Evolutionary conservation across 805 yeast genomes (phyloP).

Genomic region (Metschnikowia continentalis): DNA sequence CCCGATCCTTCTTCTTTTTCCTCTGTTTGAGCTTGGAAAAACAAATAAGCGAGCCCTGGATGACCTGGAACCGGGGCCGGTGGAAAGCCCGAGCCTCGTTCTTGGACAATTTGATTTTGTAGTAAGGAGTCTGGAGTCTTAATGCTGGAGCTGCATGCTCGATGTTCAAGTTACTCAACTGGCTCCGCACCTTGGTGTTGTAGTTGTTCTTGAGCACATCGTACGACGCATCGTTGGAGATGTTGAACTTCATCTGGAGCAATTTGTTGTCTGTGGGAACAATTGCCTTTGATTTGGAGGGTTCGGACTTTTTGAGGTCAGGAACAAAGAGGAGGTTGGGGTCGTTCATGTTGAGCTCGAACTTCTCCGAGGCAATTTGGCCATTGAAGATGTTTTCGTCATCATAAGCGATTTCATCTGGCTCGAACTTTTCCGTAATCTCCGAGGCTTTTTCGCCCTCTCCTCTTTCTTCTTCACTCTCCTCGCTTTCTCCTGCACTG

Average conservation of each 20-base stretch:
- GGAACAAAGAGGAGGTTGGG: constrained; percentile 68
- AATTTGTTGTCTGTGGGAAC: constrained; percentile 54
- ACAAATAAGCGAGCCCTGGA: constrained; percentile 73
- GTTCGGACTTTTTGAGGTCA: constrained; percentile 22
- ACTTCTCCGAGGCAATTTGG: constrained; percentile 33
- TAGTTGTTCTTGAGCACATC: constrained; percentile 79
- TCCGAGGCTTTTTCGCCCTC: not conserved
- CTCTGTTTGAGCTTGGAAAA: constrained; percentile 73
- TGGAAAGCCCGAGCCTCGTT: constrained; percentile 74
- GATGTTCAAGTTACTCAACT: constrained; percentile 82
- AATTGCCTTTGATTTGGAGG: constrained; percentile 26
- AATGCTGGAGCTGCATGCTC: constrained; percentile 90
- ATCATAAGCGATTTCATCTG: constrained; percentile 45
- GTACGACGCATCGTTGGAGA: constrained; percentile 86
- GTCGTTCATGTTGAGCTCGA: constrained; percentile 81
- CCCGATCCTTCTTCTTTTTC: constrained; percentile 86
- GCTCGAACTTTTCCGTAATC: constrained; percentile 7
- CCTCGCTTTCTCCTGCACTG: constrained; percentile 38
- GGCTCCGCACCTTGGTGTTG: constrained; percentile 87
- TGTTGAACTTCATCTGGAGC: constrained; percentile 61
- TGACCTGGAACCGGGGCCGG: constrained; percentile 66
- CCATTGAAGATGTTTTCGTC: constrained; percentile 80
- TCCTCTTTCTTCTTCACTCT: not conserved
- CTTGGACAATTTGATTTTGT: constrained; percentile 69
- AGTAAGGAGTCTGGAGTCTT: constrained; percentile 85